Percentiles rank a stretch among this genome's conserved stretches.
Evolutionary conservation across 768 basidiomycete genomes (phyloP).

Genomic region (Hygrophorus russula): DNA sequence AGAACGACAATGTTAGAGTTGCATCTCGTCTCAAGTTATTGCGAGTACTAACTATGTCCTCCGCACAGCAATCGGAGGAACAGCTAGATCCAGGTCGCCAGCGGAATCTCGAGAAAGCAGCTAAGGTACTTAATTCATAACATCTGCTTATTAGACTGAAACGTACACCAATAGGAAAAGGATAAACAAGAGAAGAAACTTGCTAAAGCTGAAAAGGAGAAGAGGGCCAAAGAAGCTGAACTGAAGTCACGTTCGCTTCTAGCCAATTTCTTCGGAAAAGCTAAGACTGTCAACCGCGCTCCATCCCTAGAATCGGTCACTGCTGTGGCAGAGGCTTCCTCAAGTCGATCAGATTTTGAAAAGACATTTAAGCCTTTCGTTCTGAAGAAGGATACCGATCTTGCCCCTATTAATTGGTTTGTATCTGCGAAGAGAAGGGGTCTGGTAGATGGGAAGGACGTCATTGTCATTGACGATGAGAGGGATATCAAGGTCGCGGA

Average conservation of each 20-base stretch:
- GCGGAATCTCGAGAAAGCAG: constrained; percentile 43
- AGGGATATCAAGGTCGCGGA: constrained; percentile 17
- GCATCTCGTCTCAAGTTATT: background rate
- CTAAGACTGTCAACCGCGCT: constrained; percentile 24
- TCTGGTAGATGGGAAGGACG: constrained; percentile 21
- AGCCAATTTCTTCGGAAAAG: constrained; percentile 69
- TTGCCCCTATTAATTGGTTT: constrained; percentile 74
- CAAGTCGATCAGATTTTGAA: constrained; percentile 53
- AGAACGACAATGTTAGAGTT: constrained; percentile 27
- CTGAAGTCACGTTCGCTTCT: constrained; percentile 67
- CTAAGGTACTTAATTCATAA: constrained; percentile 31
- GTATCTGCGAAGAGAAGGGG: constrained; percentile 15
- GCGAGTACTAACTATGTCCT: no score
- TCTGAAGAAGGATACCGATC: constrained; percentile 57
- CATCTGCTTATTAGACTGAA: background rate
- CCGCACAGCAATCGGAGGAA: background rate
- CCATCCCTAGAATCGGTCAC: constrained; percentile 15
- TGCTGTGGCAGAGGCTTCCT: constrained; percentile 23
- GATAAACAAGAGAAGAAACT: constrained; percentile 57
- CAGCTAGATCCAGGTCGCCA: constrained; percentile 35
- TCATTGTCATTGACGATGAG: constrained; percentile 54
- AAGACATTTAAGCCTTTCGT: constrained; percentile 71
- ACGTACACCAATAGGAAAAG: constrained; percentile 40
- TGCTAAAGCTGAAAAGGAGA: constrained; percentile 60
- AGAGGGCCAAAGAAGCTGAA: constrained; percentile 58